Evolutionary conservation across 768 basidiomycete species (phyloP).

Genomic region (Pholiota molesta): DNA sequence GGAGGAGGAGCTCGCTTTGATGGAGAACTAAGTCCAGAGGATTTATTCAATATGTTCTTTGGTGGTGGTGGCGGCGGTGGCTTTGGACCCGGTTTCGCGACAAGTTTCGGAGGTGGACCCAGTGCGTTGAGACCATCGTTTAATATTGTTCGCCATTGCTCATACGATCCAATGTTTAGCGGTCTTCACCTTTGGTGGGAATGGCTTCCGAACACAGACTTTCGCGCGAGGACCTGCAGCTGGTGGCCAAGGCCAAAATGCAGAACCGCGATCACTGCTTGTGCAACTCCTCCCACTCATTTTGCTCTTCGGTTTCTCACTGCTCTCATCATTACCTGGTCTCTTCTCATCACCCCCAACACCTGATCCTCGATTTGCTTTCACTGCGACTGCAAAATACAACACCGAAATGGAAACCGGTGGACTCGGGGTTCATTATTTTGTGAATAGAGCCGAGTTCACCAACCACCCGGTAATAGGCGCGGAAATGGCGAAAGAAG

Average conservation of each 20-base stretch:
- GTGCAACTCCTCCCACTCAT: constrained; percentile 85
- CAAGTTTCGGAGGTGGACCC: constrained; percentile 59
- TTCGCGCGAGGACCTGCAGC: constrained; percentile 22
- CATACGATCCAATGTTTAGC: constrained; percentile 22
- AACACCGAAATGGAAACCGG: constrained; percentile 74
- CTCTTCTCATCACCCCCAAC: constrained; percentile 67
- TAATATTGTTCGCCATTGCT: not conserved
- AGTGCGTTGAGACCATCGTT: constrained; percentile 32
- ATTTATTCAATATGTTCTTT: constrained; percentile 99
- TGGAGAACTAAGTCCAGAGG: constrained; percentile 91
- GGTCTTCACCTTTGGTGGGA: constrained; percentile 85
- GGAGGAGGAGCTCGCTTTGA: constrained; percentile 62
- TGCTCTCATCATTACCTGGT: constrained; percentile 79
- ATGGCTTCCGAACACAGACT: constrained; percentile 70
- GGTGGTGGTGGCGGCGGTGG: constrained; percentile 63
- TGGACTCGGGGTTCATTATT: constrained; percentile 76
- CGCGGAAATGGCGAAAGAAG: constrained; percentile 63
- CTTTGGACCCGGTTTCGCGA: constrained; percentile 47
- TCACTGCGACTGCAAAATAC: constrained; percentile 59
- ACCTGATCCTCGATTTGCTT: constrained; percentile 83
- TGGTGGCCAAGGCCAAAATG: constrained; percentile 20
- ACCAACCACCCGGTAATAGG: constrained; percentile 75
- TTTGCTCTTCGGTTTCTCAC: constrained; percentile 81
- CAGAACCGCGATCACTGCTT: constrained; percentile 61
- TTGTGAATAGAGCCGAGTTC: constrained; percentile 81